These are phyloP conservation scores for Brasenia schreberi DNA, from an alignment of 164 flowering plant genomes.

Conservation along the genomic window DNA sequence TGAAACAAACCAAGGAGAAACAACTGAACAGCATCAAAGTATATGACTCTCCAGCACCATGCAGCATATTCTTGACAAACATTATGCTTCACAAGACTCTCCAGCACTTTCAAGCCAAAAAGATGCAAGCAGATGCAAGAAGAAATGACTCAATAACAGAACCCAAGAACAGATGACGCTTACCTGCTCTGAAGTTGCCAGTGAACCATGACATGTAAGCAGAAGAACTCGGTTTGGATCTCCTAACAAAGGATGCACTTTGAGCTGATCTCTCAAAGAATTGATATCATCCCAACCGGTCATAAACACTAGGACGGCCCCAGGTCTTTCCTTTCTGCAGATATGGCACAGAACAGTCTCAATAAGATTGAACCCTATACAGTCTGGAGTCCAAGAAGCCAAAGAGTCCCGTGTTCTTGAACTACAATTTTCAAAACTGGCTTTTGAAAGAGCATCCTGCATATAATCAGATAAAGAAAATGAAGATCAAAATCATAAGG, in stretches of 20 bases:
- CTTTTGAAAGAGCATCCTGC: constrained; percentile 78
- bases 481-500: background rate
- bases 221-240: constrained; percentile 93
- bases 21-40: too few species aligned
- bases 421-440: constrained; percentile 75
- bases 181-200: constrained; percentile 99
- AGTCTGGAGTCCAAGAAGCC: constrained; percentile 82
- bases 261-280: constrained; percentile 80
- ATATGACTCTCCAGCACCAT: too few species aligned
- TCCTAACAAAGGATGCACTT: constrained; percentile 93
- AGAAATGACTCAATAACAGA: too few species aligned
- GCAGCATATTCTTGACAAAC: too few species aligned
- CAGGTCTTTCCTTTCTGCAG: constrained; percentile 90
- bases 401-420: constrained; percentile 84
- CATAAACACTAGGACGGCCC: constrained; percentile 96
- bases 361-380: constrained; percentile 93
- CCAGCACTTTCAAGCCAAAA: too few species aligned
- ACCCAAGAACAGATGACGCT: background rate
- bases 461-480: constrained; percentile 7
- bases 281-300: constrained; percentile 99
- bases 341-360: constrained; percentile 96
- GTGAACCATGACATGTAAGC: constrained; percentile 96
- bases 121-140: background rate
- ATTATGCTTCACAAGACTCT: too few species aligned
- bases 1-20: too few species aligned